These are phyloP conservation scores for Spizellomyces punctatus DNA, from an alignment of 192 early-diverging fungal genomes.

Conservation along the genomic window DNA sequence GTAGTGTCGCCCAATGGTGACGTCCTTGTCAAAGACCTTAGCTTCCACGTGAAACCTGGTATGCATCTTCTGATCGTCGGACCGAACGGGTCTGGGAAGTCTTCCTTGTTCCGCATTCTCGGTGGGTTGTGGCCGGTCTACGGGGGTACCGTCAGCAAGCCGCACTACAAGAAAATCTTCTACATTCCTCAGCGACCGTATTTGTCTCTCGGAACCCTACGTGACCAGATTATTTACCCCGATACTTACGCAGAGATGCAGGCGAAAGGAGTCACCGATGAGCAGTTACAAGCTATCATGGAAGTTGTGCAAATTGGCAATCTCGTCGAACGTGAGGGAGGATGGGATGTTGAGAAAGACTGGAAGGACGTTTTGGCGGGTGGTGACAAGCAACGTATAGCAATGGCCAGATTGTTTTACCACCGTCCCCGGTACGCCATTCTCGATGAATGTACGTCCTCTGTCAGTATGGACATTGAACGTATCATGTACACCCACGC, in stretches of 20 bases:
- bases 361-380: constrained; percentile 89
- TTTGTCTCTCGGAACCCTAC: constrained; percentile 86
- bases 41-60: constrained; percentile 87
- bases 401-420: constrained; percentile 93
- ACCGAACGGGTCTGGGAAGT: constrained; percentile 90
- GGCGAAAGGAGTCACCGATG: constrained; percentile 70
- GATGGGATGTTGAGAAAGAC: constrained; percentile 66
- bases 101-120: constrained; percentile 93
- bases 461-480: constrained; percentile 96
- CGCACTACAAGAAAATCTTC: constrained; percentile 77
- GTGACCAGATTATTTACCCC: constrained; percentile 98
- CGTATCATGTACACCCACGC: constrained; percentile 76
- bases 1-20: constrained; percentile 96
- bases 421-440: constrained; percentile 94
- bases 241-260: constrained; percentile 82
- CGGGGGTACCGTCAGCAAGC: constrained; percentile 61
- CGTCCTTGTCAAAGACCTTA: constrained; percentile 81
- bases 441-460: constrained; percentile 92
- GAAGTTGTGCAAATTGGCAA: constrained; percentile 78
- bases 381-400: constrained; percentile 68
- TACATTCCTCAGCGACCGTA: constrained; percentile 99
- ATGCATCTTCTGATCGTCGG: constrained; percentile 92
- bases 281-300: constrained; percentile 77
- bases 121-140: constrained; percentile 96
- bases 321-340: constrained; percentile 82